Evolutionary conservation across 805 yeast genomes (phyloP).

Genomic region (Wickerhamomyces ciferrii): DNA sequence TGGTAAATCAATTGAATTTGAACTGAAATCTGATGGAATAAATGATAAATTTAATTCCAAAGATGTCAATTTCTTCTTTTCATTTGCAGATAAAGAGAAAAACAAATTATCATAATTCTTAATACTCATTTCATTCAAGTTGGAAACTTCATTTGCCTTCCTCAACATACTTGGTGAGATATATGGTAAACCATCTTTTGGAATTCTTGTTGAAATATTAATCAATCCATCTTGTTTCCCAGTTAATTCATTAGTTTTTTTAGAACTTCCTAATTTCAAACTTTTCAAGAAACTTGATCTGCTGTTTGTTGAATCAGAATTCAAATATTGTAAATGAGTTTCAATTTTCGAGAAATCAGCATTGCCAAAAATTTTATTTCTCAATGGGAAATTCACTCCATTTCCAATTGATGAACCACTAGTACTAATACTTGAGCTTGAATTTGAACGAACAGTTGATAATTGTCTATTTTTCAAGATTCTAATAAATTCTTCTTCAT

Average conservation of each 20-base stretch:
- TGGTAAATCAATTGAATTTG: conserved; percentile 21
- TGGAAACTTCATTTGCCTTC: conserved; percentile 29
- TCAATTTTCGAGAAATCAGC: conserved; percentile 16
- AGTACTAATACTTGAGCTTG: background rate
- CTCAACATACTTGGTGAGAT: conserved; percentile 30
- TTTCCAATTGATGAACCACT: background rate
- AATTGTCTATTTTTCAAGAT: background rate
- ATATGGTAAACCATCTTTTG: conserved; percentile 31
- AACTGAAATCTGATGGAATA: conserved; percentile 20
- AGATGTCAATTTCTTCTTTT: conserved; percentile 20
- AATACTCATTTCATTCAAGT: conserved; percentile 26
- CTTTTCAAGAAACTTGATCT: conserved; percentile 2
- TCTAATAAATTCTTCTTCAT: background rate
- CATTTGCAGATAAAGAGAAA: conserved; percentile 22
- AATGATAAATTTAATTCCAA: conserved; percentile 25
- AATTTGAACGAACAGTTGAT: background rate
- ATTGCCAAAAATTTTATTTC: conserved; percentile 12
- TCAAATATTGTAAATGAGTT: conserved; percentile 6
- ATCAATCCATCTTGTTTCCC: conserved; percentile 23
- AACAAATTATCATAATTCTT: conserved; percentile 28
- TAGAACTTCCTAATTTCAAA: background rate
- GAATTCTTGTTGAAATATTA: conserved; percentile 23
- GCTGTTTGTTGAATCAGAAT: background rate
- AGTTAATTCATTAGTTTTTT: background rate
- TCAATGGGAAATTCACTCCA: conserved; percentile 1